phyloP scores from a whole-genome alignment of 441 rosid genomes.

The Jatropha multifida region DNA sequence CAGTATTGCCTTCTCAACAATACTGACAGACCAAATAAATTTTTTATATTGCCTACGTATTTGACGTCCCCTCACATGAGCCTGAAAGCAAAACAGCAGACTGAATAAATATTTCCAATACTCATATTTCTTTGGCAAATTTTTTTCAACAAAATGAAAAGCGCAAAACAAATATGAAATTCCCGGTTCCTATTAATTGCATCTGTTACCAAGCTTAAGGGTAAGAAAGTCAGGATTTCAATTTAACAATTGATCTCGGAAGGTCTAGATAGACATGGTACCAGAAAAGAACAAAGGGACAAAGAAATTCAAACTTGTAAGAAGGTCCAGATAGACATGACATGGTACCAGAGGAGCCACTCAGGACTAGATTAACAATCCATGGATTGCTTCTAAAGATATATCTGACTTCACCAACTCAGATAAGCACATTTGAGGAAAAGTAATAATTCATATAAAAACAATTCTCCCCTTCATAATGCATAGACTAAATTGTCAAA shows the following conservation, averaged over 20 bases:
- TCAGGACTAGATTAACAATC: background rate
- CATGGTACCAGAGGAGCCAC: background rate
- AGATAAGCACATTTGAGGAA: background rate
- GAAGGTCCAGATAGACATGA: background rate
- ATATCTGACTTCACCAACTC: background rate
- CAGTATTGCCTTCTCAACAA: conserved; percentile 77
- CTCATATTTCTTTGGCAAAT: background rate
- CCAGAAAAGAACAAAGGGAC: background rate
- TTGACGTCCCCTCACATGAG: conserved; percentile 89
- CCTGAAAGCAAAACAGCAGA: conserved; percentile 41
- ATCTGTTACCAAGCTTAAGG: background rate
- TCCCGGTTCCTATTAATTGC: background rate
- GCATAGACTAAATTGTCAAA: background rate
- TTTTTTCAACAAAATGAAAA: background rate
- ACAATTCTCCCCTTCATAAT: background rate
- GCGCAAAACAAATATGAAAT: background rate
- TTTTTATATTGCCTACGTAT: conserved; percentile 70
- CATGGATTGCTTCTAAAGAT: background rate
- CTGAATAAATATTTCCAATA: conserved; percentile 7
- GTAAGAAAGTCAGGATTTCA: background rate
- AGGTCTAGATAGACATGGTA: background rate
- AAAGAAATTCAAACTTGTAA: background rate
- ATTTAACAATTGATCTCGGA: background rate
- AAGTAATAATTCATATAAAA: background rate
- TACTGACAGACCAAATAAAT: conserved; percentile 82